Conservation (phyloP, 305 asterid genomes). For the Solanum hybrid region DNA sequence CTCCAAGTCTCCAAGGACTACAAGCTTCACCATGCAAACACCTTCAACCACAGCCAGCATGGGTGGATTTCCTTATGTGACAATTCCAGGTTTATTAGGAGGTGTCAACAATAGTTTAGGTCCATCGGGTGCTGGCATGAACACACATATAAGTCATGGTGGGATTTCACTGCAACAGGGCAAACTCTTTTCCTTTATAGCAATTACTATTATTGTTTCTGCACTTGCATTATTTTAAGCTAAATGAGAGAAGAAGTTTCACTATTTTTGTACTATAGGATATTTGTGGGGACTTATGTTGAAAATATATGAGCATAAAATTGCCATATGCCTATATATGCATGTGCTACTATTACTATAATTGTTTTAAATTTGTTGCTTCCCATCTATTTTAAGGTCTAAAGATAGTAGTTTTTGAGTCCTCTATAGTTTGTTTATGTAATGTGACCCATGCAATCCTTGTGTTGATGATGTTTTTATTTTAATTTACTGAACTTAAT, state of each 20-base stretch:
- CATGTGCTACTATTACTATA: slow-evolving; percentile 11
- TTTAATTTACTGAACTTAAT: too few relatives aligned
- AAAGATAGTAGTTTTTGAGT: neutral
- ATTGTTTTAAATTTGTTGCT: neutral
- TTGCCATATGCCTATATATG: neutral
- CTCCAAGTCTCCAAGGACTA: neutral
- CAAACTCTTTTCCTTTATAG: slow-evolving; percentile 9
- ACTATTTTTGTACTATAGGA: neutral
- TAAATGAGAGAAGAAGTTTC: neutral
- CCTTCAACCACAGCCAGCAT: slow-evolving; percentile 20
- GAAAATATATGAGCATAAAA: neutral
- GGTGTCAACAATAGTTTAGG: slow-evolving; percentile 45
- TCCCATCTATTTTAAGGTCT: neutral
- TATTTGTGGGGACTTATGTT: neutral
- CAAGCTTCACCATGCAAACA: slow-evolving; percentile 5
- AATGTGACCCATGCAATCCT: too few relatives aligned
- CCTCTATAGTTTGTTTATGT: neutral
- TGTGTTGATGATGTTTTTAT: too few relatives aligned
- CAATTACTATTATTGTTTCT: slow-evolving; percentile 14
- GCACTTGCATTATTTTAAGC: slow-evolving; percentile 28
- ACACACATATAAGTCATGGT: slow-evolving; percentile 33
- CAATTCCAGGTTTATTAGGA: slow-evolving; percentile 42
- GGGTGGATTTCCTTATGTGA: slow-evolving; percentile 34
- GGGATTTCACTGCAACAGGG: slow-evolving; percentile 12
- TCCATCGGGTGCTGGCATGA: slow-evolving; percentile 40